Conservation (phyloP, 2,329 filamentous ascomycete species). For the Incumbomyces delicatus region DNA sequence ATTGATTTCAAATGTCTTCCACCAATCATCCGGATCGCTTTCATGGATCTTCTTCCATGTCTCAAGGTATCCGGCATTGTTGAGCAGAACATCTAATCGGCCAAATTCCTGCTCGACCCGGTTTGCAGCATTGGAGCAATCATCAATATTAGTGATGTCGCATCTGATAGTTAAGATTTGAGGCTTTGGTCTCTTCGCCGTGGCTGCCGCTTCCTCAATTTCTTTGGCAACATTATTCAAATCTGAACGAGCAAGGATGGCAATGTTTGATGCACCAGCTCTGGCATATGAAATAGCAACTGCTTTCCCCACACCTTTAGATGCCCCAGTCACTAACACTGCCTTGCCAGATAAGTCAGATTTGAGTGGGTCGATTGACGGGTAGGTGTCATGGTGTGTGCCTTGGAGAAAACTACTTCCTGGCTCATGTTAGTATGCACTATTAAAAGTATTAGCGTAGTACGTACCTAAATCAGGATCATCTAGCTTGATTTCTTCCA, state of each 20-base stretch:
- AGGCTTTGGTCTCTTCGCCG: constrained; percentile 28
- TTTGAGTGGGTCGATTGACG: constrained; percentile 36
- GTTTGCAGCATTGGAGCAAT: constrained; percentile 27
- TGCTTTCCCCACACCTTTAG: constrained; percentile 27
- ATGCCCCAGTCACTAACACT: constrained; percentile 30
- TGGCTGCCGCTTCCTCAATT: constrained; percentile 28
- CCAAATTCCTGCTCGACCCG: constrained; percentile 25
- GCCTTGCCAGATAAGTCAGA: constrained; percentile 23
- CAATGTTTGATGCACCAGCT: constrained; percentile 36
- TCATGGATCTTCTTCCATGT: constrained; percentile 20
- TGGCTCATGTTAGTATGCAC: too few species aligned
- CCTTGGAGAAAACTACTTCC: too few species aligned
- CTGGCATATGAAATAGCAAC: constrained; percentile 25
- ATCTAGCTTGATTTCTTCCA: too few species aligned
- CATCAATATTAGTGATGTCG: constrained; percentile 32
- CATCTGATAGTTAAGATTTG: constrained; percentile 35
- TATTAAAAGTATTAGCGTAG: too few species aligned
- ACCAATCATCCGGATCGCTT: constrained; percentile 33
- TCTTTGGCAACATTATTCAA: constrained; percentile 29
- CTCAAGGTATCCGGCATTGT: constrained; percentile 18
- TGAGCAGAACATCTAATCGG: constrained; percentile 19
- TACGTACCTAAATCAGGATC: too few species aligned
- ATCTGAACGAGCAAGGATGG: constrained; percentile 44
- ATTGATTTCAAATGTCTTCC: constrained; percentile 42
- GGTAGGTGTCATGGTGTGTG: constrained; percentile 43